Conservation (phyloP, 2,329 filamentous ascomycete species). For the Ophiognomonia clavigignenti-juglandacearum region DNA sequence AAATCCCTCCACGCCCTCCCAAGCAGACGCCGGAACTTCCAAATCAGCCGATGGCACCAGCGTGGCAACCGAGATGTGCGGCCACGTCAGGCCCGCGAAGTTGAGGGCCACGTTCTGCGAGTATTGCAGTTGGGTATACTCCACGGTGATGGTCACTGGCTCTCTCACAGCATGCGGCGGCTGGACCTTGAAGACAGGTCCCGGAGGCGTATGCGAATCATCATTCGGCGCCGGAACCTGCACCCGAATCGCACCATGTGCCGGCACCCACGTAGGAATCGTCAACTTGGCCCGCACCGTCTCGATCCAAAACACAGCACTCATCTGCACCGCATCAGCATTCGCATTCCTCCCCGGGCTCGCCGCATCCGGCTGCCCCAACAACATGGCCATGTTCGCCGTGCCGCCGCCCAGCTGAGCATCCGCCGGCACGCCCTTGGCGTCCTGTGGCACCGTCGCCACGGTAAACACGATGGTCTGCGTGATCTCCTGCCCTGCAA, state of each 20-base stretch:
- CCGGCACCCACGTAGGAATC: background rate
- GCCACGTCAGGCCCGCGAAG: slow-evolving; percentile 10
- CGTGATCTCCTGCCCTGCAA: slow-evolving; percentile 25
- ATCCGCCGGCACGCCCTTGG: slow-evolving; percentile 7
- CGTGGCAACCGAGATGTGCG: slow-evolving; percentile 4
- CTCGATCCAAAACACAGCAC: slow-evolving; percentile 9
- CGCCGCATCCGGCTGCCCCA: background rate
- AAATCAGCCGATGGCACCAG: background rate
- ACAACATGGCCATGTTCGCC: slow-evolving; percentile 26
- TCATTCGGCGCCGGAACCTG: background rate
- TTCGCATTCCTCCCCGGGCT: background rate
- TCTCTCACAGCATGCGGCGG: background rate
- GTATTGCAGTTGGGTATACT: slow-evolving; percentile 11
- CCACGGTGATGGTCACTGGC: background rate
- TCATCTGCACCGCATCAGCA: background rate
- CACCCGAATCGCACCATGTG: background rate
- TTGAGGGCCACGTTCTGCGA: slow-evolving; percentile 8
- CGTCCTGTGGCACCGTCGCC: slow-evolving; percentile 17
- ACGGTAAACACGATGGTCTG: slow-evolving; percentile 26
- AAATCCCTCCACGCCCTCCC: background rate
- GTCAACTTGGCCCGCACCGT: slow-evolving; percentile 1
- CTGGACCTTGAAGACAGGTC: background rate
- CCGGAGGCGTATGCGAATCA: background rate
- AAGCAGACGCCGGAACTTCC: background rate
- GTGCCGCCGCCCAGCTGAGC: slow-evolving; percentile 24